Base-by-base conservation (phyloP, 179 eudicot genomes). In the Beta lomatogona region DNA sequence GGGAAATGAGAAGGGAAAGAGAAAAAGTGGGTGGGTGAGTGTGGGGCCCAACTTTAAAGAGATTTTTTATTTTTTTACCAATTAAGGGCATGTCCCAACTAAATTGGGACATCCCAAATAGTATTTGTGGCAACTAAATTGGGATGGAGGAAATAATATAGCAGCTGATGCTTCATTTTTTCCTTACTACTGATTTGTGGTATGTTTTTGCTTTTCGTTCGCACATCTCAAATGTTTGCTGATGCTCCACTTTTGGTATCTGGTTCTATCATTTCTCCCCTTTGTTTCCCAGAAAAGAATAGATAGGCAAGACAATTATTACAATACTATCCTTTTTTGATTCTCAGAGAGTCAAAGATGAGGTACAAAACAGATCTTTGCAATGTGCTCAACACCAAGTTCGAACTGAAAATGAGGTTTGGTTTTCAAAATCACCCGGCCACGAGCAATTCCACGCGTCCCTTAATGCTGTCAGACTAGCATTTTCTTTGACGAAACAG, bases 291-390 rank as follows among this genome's bases (percentile, higher is more conserved):
- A 16, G 28, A 28, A 14, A 16, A 2, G 46, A 36, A 44, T 53
- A 10, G 19, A 46, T 44, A 71, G 73, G 2, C n/a, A 8, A 41
- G 11, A n/a, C 28, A 18, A 31, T 52, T 53, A 18, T 70, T 74
- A 18, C 13, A 31, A 80, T 57, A 53, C 7, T 58, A 25, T 75
- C 80, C 60, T 21, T 77, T 69, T 50, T 54, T 61, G 28, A 19
- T 55, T 70, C 69, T 18, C 89, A 93, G 97, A 87, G 84, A 83
- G 89, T 91, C 18, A 89, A 86, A 81, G 90, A 88, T 41, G 97
- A 89, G 81, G 78, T 91, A 57, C 89, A 86, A 16, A 88, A 75
- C 73, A 90, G 90, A 87, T 81, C 82, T 73, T 41, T 77, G 46
- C 92, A 85, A 77, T 83, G 71, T 67, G 25, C 22, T 21, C 79